phyloP scores from a whole-genome alignment of 208 protist species.

The Wallacemonas sp. region DNA sequence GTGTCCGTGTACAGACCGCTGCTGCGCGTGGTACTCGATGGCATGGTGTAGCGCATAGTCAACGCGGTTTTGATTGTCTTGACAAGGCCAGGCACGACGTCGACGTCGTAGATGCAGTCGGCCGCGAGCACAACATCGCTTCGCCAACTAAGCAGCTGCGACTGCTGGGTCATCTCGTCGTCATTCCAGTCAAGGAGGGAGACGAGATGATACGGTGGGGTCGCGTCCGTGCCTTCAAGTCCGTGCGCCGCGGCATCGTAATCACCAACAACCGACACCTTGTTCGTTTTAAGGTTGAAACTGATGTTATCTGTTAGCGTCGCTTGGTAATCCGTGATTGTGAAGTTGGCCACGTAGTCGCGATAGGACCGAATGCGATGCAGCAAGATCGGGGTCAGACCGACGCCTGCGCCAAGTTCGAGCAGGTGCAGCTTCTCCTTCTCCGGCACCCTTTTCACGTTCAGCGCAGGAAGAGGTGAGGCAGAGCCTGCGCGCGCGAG shows the following conservation, averaged over 20 bases:
- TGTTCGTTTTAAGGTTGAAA: slow-evolving; percentile 52
- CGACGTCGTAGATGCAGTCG: slow-evolving; percentile 83
- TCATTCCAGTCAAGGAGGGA: slow-evolving; percentile 70
- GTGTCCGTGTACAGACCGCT: too few relatives aligned
- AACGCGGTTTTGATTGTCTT: slow-evolving; percentile 45
- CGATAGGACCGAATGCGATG: slow-evolving; percentile 39
- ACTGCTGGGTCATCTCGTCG: slow-evolving; percentile 26
- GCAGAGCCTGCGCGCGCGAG: neutral
- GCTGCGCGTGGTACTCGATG: neutral
- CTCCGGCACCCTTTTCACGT: slow-evolving; percentile 8
- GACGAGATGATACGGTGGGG: slow-evolving; percentile 35
- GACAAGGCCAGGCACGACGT: slow-evolving; percentile 57
- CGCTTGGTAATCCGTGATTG: slow-evolving; percentile 74
- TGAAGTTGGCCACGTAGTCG: slow-evolving; percentile 35
- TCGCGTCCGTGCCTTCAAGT: slow-evolving; percentile 23
- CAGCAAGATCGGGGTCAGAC: slow-evolving; percentile 61
- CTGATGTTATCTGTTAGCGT: slow-evolving; percentile 70
- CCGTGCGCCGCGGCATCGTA: slow-evolving; percentile 23
- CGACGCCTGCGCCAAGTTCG: slow-evolving; percentile 77
- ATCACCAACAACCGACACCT: slow-evolving; percentile 27
- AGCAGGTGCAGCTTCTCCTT: slow-evolving; percentile 54
- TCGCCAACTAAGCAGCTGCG: slow-evolving; percentile 38
- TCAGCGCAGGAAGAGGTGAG: neutral
- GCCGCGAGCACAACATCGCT: slow-evolving; percentile 68
- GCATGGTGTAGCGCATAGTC: neutral